Evolutionary conservation across 345 rosid species (phyloP), one percentile per base, ranked within the genome.

Genomic region (Adansonia digitata): DNA sequence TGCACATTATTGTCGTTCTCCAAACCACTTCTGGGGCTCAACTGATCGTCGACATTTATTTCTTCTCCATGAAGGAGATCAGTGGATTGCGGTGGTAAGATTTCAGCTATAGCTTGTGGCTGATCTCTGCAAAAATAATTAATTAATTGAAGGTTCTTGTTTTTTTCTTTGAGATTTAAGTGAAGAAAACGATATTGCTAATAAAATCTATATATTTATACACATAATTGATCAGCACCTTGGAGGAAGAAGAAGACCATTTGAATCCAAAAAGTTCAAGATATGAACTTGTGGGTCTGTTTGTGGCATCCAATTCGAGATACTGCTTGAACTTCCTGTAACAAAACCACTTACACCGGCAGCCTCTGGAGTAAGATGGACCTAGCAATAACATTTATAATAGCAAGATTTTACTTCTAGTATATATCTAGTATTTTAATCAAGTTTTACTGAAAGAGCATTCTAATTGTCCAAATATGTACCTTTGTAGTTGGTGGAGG

Each of bases 221-320:
- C 26, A 18, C 29, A 18, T 52, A 57, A 40, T n/a, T n/a, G 45
- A 5, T 24, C 37, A 51, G 26, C 71, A 86, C 84, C 86, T 85
- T 18, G 52, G 59, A 2, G 76, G 81, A 67, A 77, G 79, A 67
- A 77, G 79, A 57, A 82, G 85, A 53, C 69, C 82, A 52, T 81
- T 79, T 65, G 86, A 79, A 37, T 76, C 77, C 77, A 75, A 66
- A 52, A 81, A 62, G 57, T 81, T 74, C 45, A 77, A 49, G 77
- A 74, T 72, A n/a, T 81, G 83, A 72, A 67, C 71, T 61, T 72
- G 84, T 51, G 79, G 75, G 51, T 77, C 82, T 71, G 74, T 72
- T 51, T 76, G 81, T 31, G 79, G 80, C 62, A 66, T 72, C 83
- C 84, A 81, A 63, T 79, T 82, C 74, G 69, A 37, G 53, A 77